These are phyloP conservation scores for Dendrobium chrysotoxum DNA, from an alignment of 106 monocot species.

Conservation along the genomic window DNA sequence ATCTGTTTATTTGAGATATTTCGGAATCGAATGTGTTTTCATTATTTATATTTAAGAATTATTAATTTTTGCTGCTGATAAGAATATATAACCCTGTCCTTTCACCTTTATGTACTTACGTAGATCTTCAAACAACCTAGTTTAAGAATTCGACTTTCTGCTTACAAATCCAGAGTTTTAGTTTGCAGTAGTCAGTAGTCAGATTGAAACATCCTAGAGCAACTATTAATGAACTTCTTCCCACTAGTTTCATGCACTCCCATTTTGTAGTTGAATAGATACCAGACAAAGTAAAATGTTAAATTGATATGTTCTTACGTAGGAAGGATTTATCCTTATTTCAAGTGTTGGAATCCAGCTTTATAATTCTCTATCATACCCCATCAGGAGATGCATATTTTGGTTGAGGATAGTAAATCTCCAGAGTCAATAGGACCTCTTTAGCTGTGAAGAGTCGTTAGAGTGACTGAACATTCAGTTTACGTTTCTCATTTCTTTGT, in stretches of 20 bases:
- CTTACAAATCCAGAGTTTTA: neutral
- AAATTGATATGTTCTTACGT: neutral
- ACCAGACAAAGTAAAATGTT: neutral
- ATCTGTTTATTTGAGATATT: neutral
- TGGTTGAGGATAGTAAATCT: no score
- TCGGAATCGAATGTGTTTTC: neutral
- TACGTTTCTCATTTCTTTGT: neutral
- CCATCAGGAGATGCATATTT: no score
- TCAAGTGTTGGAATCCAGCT: no score
- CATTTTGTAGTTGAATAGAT: neutral
- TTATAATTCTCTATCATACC: no score
- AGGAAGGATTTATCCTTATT: no score
- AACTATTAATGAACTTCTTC: neutral
- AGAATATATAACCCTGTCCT: neutral
- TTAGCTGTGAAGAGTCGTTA: neutral
- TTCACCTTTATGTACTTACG: neutral
- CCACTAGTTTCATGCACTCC: neutral
- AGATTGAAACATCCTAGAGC: neutral
- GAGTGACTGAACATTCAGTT: neutral
- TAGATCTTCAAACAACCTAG: neutral
- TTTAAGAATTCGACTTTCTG: neutral
- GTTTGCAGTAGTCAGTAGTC: neutral
- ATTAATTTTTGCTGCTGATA: neutral
- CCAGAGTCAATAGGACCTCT: no score
- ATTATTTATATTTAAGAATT: neutral